Conservation (phyloP, 2,329 filamentous ascomycete species). For the Fusarium scirpi region DNA sequence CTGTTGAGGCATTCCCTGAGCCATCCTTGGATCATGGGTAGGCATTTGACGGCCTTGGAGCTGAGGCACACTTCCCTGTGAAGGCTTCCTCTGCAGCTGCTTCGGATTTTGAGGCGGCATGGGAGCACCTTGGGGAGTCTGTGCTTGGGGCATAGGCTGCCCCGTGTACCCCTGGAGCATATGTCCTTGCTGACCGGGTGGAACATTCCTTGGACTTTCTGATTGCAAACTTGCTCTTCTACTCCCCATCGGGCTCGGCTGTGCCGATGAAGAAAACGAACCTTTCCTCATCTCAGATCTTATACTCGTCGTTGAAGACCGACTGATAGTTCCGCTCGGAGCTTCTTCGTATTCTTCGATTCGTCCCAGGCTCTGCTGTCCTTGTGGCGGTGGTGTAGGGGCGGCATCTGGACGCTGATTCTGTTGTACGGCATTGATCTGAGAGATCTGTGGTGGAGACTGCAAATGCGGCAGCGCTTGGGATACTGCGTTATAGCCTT, state of each 20-base stretch:
- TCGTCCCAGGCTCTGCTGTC: conserved; percentile 35
- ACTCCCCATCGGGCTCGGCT: conserved; percentile 37
- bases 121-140: conserved; percentile 3
- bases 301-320: conserved; percentile 35
- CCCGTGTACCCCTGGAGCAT: conserved; percentile 10
- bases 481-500: conserved; percentile 1
- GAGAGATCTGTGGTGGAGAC: conserved; percentile 28
- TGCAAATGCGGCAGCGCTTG: conserved; percentile 28
- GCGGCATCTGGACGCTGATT: conserved; percentile 5
- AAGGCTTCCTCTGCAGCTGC: conserved; percentile 39
- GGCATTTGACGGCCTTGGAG: conserved; percentile 25
- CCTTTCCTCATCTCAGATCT: conserved; percentile 27
- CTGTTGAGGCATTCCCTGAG: conserved; percentile 5
- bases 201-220: conserved; percentile 18
- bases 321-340: conserved; percentile 23
- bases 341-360: conserved; percentile 47
- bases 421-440: conserved; percentile 19
- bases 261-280: conserved; percentile 32
- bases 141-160: conserved; percentile 15
- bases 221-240: conserved; percentile 41
- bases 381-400: conserved; percentile 27
- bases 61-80: conserved; percentile 22
- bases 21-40: conserved; percentile 2
- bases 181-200: conserved; percentile 29
- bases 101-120: conserved; percentile 22